phyloP scores from a whole-genome alignment of 352 stramenopile species.

The Phytophthora tentaculata region DNA sequence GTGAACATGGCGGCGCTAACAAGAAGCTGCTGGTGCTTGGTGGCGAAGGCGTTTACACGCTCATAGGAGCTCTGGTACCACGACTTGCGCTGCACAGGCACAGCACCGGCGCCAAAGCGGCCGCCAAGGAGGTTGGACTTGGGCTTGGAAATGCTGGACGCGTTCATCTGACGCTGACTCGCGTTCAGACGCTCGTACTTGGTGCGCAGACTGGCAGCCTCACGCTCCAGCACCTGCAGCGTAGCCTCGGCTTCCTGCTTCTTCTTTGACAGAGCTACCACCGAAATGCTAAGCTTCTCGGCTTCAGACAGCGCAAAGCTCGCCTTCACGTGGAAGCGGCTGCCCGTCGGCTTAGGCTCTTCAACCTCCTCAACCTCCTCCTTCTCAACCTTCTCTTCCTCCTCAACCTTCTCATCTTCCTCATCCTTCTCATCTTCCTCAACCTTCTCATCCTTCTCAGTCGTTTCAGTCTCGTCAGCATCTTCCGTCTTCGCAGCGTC shows the following conservation, averaged over 20 bases:
- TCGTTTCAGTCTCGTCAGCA: conserved; percentile 13
- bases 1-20: conserved; percentile 81
- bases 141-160: conserved; percentile 63
- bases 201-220: conserved; percentile 75
- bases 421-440: conserved; percentile 16
- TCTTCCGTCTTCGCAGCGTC: conserved; percentile 20
- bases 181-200: conserved; percentile 86
- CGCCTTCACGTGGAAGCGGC: conserved; percentile 73
- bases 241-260: conserved; percentile 81
- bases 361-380: conserved; percentile 26
- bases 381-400: conserved; percentile 18
- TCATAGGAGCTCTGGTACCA: conserved; percentile 71
- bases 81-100: conserved; percentile 61
- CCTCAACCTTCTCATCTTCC: conserved; percentile 15
- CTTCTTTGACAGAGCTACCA: conserved; percentile 76
- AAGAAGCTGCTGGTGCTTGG: conserved; percentile 77
- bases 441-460: conserved; percentile 6
- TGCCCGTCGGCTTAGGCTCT: conserved; percentile 39
- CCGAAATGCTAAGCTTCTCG: conserved; percentile 76
- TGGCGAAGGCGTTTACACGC: conserved; percentile 65
- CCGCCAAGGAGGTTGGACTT: conserved; percentile 62
- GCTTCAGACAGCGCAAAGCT: conserved; percentile 79
- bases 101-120: conserved; percentile 46
- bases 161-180: conserved; percentile 70
- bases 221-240: conserved; percentile 70